Base-by-base conservation (phyloP, 345 rosid genomes). In the Physaria fendleri region DNA sequence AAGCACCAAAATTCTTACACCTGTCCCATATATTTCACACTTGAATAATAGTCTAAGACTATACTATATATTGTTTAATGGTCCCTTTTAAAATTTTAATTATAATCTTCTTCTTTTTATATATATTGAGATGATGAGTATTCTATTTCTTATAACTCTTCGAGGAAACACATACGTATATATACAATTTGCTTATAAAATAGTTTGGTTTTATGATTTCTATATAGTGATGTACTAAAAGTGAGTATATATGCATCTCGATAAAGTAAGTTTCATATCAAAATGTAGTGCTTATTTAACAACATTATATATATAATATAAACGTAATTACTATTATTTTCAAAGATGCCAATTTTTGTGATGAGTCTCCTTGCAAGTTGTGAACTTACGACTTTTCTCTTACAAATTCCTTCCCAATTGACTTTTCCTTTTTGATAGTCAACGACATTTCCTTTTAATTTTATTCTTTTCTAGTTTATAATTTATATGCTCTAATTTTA, bases 201-300 rank as follows among this genome's bases (percentile, higher is more conserved):
- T 61, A 62, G 1, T 7, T 21, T 30, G 23, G 29, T 13, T 53
- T 34, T 30, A 18, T 32, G 27, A 25, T 56, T 47, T 59, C 51
- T 14, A 16, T 14, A 60, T 53, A 20, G 23, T 44, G 17, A 55
- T 52, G 18, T 53, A 37, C 5, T 23, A 5, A 47, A 54, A 68
- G 59, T 51, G 46, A 69, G 64, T 22, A 69, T 69, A 69, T 69
- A 62, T 69, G 74, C 56, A 62, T 69, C 69, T 69, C 32, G 18
- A 11, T 70, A 70, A 70, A 70, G 74, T 47, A 70, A 48, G 6
- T 47, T 47, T 13, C 74, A 48, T 70, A 70, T 62, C 64, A 55
- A 30, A 46, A 18, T 56, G 29, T 55, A 70, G 64, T 70, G 64
- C 46, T 32, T 48, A 48, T 40, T 24, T 27, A 69, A 60, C 53